phyloP scores from a whole-genome alignment of 1,139 yeast genomes.

The Candida sojae region DNA sequence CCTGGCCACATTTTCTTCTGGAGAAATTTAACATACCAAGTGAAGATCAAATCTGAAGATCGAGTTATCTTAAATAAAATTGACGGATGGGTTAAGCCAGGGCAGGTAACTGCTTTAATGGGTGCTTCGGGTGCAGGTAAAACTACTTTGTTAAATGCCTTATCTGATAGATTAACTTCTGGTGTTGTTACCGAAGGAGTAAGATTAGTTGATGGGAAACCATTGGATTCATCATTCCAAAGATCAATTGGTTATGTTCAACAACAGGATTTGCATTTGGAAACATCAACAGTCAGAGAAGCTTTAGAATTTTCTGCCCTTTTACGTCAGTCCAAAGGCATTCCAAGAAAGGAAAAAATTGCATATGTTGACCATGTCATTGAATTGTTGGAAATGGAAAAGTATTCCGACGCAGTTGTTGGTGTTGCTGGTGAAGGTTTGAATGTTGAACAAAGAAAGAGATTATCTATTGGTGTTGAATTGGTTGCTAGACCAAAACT shows the following conservation, averaged over 20 bases:
- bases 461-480: constrained; percentile 42
- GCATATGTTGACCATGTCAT: constrained; percentile 37
- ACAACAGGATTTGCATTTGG: constrained; percentile 41
- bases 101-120: constrained; percentile 32
- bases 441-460: constrained; percentile 41
- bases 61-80: constrained; percentile 66
- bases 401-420: constrained; percentile 39
- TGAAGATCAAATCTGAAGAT: constrained; percentile 63
- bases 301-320: constrained; percentile 37
- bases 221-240: constrained; percentile 35
- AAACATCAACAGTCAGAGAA: constrained; percentile 38
- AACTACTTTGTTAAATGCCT: constrained; percentile 33
- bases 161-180: constrained; percentile 33
- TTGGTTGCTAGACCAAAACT: constrained; percentile 40
- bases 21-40: constrained; percentile 75
- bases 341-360: constrained; percentile 31
- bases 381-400: constrained; percentile 19
- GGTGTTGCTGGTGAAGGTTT: constrained; percentile 46
- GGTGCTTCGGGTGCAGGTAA: constrained; percentile 40
- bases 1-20: constrained; percentile 64
- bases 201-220: constrained; percentile 39
- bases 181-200: constrained; percentile 37
- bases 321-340: constrained; percentile 36
- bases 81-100: constrained; percentile 61
- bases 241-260: constrained; percentile 44